phyloP scores from a whole-genome alignment of 352 stramenopile species.

The Globisporangium iwayamae region DNA sequence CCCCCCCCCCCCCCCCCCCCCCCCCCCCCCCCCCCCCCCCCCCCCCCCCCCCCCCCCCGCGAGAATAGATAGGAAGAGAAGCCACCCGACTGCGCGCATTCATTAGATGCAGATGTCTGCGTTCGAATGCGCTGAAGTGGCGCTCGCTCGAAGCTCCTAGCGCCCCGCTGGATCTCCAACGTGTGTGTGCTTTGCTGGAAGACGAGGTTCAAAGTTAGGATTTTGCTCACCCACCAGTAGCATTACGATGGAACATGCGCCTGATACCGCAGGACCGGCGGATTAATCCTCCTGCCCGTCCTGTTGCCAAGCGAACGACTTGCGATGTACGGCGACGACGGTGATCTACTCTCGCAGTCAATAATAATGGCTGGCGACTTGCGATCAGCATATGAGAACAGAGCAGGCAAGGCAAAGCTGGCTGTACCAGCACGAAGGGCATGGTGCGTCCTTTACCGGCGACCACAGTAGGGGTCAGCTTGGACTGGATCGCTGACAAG shows the following conservation, averaged over 20 bases:
- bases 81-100: background rate
- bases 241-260: background rate
- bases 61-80: background rate
- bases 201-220: background rate
- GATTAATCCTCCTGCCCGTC: background rate
- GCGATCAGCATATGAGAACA: background rate
- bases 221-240: background rate
- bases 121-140: background rate
- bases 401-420: background rate
- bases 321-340: background rate
- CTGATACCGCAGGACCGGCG: background rate
- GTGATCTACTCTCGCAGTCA: constrained; percentile 1
- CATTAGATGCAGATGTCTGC: background rate
- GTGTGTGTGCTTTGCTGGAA: background rate
- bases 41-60: no score
- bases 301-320: no score
- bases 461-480: background rate
- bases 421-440: background rate
- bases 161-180: background rate
- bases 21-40: no score
- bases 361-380: background rate
- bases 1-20: no score
- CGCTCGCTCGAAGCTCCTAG: background rate
- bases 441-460: background rate
- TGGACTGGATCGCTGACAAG: background rate